phyloP scores from a whole-genome alignment of 768 basidiomycete genomes.

The Macrocybe gigantea region DNA sequence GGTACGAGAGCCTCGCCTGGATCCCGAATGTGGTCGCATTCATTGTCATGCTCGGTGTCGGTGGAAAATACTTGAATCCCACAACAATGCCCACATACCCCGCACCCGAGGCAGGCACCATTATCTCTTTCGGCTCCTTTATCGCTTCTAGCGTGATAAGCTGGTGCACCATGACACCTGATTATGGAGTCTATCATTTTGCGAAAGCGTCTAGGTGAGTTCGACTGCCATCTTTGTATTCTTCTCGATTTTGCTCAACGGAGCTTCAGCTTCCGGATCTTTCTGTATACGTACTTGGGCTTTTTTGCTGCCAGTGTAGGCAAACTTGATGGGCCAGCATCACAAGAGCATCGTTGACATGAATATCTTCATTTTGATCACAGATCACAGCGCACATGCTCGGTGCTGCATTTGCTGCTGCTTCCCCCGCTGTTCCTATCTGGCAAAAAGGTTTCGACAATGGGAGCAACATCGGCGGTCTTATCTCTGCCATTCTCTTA shows the following conservation, averaged over 20 bases:
- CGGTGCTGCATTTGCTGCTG: constrained; percentile 62
- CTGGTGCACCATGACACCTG: constrained; percentile 38
- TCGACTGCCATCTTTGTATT: not conserved
- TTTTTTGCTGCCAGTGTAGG: constrained; percentile 57
- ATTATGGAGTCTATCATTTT: constrained; percentile 40
- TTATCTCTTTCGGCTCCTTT: constrained; percentile 32
- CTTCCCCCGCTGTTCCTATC: constrained; percentile 45
- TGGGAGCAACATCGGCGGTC: constrained; percentile 55
- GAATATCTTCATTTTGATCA: constrained; percentile 15
- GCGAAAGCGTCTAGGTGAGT: constrained; percentile 23
- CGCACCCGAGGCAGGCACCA: constrained; percentile 18
- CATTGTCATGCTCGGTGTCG: constrained; percentile 49
- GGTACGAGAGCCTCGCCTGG: constrained; percentile 59
- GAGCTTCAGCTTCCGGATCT: constrained; percentile 45
- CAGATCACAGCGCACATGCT: constrained; percentile 43
- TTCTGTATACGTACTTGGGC: constrained; percentile 59
- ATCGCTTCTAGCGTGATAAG: constrained; percentile 31
- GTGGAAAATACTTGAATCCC: constrained; percentile 27
- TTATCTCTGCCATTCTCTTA: constrained; percentile 54
- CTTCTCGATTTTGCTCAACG: not conserved
- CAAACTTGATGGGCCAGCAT: not conserved
- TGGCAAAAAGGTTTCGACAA: constrained; percentile 51
- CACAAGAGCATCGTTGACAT: not conserved
- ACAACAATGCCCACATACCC: constrained; percentile 23
- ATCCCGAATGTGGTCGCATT: constrained; percentile 60